Evolutionary conservation across 192 early-diverging fungal genomes (phyloP), one percentile per base, ranked within the genome.

Genomic region (Podila epicladia): DNA sequence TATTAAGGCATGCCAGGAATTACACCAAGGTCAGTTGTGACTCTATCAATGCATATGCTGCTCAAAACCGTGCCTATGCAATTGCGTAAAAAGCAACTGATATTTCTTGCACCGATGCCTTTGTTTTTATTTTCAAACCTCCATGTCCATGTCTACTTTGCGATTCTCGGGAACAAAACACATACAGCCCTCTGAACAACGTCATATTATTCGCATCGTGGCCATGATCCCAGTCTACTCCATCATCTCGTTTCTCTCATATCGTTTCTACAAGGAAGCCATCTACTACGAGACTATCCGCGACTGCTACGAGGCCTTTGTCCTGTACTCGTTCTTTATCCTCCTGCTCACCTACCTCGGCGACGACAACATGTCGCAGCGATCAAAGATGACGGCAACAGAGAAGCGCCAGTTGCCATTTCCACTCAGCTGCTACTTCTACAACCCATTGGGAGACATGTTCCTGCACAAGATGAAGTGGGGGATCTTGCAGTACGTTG

Each of bases 251-350:
- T 92, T 85, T 55, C 80, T 92, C 58, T 87, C 88, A 69, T 95
- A 92, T 84, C 85, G 91, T 29, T 95, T 87, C 68, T 92, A 92
- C 66, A 85, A 87, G 67, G 83, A 91, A 69, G 79, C 90, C 22
- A 86, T 89, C 17, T 95, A 93, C 85, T 90, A 85, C 65, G 86
- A 86, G 65, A 90, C 89, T 0, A 78, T 93, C 35, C 90, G 94
- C 61, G 91, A 93, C 73, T 91, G 85, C 61, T 95, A 95, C 75
- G 92, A 95, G 82, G 88, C 91, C 4, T 89, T 93, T 84, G 89
- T 87, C 9, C 90, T 95, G 58, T 88, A 88, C 38, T 87, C 88
- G 1, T 95, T 95, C 86, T 93, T 92, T 73, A 82, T 89, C 67
- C 85, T 95, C 26, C 68, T 95, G 68, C 75, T 94, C 37, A 89